Evolutionary conservation across 164 flowering plant genomes (phyloP), one percentile per base, ranked within the genome.

Genomic region (Chloranthus sessilifolius): DNA sequence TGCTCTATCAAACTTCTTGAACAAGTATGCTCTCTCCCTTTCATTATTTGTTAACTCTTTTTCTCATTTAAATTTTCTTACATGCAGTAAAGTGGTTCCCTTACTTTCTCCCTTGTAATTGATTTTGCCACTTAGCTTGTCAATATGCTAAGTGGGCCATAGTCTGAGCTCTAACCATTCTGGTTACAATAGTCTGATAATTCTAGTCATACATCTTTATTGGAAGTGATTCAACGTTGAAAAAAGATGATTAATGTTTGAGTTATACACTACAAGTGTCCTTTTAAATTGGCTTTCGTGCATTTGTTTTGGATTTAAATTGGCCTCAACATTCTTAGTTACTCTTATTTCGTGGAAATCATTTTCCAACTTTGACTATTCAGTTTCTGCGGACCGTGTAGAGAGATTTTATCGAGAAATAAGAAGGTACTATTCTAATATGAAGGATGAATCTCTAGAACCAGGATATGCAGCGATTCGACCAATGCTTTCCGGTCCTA

Each of bases 391-490:
- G 7, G 56, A 62, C 45, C 84, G 89, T 30, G 80, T 53, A 21
- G 59, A 75, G 36, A 74, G 37, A 20, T 91, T 84, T 43, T 85
- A 91, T 33, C 74, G 75, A 20, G 91, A 71, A 61, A 83, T 91
- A 55, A 76, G 89, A 56, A 87, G 73, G 67, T 91, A 91, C 61
- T 91, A 78, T 39, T 92, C 98, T 17, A 62, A 58, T 57, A 65
- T 87, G 52, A 78, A 73, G 55, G 86, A 87, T 54, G 95, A 77
- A 51, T 76, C 79, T 47, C 65, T 87, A 36, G 80, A 80, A 63
- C 80, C 91, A 40, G 84, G 92, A 17, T 91, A 87, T 78, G 70
- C 95, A 7, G 95, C 95, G 26, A 85, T 90, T 45, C 75, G 98
- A 33, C 74, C 98, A 52, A 87, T 87, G 70, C 81, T 91, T 58